Evolutionary conservation across 495 filamentous ascomycete species (phyloP).

Genomic region (Durotheca rogersii): DNA sequence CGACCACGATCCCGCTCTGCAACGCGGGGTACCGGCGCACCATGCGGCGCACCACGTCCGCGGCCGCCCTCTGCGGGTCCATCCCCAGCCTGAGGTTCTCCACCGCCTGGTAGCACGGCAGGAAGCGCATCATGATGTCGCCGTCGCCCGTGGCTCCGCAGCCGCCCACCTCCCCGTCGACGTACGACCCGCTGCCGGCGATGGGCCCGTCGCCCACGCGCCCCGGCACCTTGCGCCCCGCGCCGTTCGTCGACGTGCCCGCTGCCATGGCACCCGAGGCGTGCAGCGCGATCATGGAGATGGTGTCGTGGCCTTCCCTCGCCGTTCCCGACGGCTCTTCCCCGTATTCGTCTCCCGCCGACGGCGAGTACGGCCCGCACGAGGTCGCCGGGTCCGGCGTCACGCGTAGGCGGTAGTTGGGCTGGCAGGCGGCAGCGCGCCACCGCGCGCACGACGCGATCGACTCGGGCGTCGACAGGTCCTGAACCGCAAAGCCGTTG

Average conservation of each 20-base stretch:
- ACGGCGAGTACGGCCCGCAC: slow-evolving; percentile 46
- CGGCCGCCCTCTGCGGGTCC: slow-evolving; percentile 43
- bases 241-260: slow-evolving; percentile 52
- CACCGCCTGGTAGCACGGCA: slow-evolving; percentile 53
- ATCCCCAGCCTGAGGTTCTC: slow-evolving; percentile 49
- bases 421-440: slow-evolving; percentile 39
- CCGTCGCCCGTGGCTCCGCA: slow-evolving; percentile 54
- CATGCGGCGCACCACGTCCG: slow-evolving; percentile 50
- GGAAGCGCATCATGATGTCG: slow-evolving; percentile 54
- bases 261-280: slow-evolving; percentile 44
- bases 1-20: slow-evolving; percentile 48
- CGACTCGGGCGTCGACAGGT: slow-evolving; percentile 41
- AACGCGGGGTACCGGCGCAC: slow-evolving; percentile 44
- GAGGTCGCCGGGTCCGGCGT: slow-evolving; percentile 35
- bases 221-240: slow-evolving; percentile 48
- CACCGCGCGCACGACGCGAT: slow-evolving; percentile 39
- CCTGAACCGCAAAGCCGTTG: slow-evolving; percentile 45
- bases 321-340: neutral
- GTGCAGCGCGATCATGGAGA: slow-evolving; percentile 49
- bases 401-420: slow-evolving; percentile 46
- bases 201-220: slow-evolving; percentile 53
- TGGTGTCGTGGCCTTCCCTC: slow-evolving; percentile 45
- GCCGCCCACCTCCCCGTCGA: slow-evolving; percentile 50
- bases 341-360: slow-evolving; percentile 3
- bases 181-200: slow-evolving; percentile 50